These are phyloP conservation scores for Neobulgaria alba DNA, from an alignment of 2,329 filamentous ascomycete genomes.

Conservation along the genomic window DNA sequence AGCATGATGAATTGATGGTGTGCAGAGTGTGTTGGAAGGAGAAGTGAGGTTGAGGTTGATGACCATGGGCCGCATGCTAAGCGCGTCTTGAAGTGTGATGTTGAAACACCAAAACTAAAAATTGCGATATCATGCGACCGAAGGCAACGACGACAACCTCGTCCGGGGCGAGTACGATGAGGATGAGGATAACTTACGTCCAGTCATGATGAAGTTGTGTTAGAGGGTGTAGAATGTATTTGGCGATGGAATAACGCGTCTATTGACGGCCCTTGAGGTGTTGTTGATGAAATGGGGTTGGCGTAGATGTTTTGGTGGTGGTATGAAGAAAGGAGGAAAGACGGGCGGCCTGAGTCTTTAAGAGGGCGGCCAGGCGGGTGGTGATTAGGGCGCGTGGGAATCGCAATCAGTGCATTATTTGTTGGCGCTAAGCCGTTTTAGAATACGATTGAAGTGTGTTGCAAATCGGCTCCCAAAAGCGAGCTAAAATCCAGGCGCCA, in stretches of 20 bases:
- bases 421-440: too few relatives aligned
- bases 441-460: too few relatives aligned
- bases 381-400: too few relatives aligned
- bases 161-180: background rate
- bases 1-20: conserved; percentile 11
- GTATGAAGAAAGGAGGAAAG: too few relatives aligned
- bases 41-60: conserved; percentile 3
- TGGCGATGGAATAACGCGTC: background rate
- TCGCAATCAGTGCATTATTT: too few relatives aligned
- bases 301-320: background rate
- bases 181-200: conserved; percentile 49
- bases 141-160: background rate
- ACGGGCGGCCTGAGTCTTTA: background rate
- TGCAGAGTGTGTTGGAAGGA: conserved; percentile 5
- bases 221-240: background rate
- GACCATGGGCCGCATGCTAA: background rate
- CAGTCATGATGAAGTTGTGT: conserved; percentile 52
- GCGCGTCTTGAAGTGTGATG: conserved; percentile 5
- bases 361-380: background rate
- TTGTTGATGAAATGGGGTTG: background rate
- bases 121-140: background rate
- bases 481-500: too few relatives aligned
- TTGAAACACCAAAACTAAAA: conserved; percentile 1
- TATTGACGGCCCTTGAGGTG: background rate
- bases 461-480: too few relatives aligned